A percentile compares a stretch with the other conserved stretches of the same genome.
Conservation (phyloP, 2,329 filamentous ascomycete species). For the Cadophora sp. region DNA sequence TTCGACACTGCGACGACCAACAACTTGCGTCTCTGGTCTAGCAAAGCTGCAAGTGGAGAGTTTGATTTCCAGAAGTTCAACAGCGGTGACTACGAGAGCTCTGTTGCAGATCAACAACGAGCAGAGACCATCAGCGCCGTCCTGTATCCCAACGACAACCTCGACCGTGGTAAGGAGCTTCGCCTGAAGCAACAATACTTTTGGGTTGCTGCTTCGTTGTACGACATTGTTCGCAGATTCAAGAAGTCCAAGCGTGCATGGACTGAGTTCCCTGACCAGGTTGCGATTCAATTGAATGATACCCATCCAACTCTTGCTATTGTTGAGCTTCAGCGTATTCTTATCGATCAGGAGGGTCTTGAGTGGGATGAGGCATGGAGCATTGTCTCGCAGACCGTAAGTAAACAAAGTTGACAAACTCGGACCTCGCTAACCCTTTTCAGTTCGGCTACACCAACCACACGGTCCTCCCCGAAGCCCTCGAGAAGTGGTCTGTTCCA, state of each 20-base stretch:
- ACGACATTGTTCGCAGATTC: slow-evolving; percentile 96
- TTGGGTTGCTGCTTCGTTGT: slow-evolving; percentile 96
- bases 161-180: slow-evolving; percentile 95
- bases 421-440: slow-evolving; percentile 19
- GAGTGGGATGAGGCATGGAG: slow-evolving; percentile 94
- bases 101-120: slow-evolving; percentile 95
- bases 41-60: slow-evolving; percentile 94
- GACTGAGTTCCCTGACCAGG: slow-evolving; percentile 91
- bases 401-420: slow-evolving; percentile 40
- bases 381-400: slow-evolving; percentile 73
- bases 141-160: slow-evolving; percentile 95
- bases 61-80: slow-evolving; percentile 99
- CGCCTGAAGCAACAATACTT: slow-evolving; percentile 99
- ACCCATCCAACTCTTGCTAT: slow-evolving; percentile 97
- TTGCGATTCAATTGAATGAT: slow-evolving; percentile 97
- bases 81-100: slow-evolving; percentile 93
- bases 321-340: slow-evolving; percentile 92
- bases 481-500: slow-evolving; percentile 98
- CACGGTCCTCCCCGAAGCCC: slow-evolving; percentile 92
- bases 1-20: slow-evolving; percentile 91
- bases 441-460: slow-evolving; percentile 97
- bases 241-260: slow-evolving; percentile 95
- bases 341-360: slow-evolving; percentile 87
- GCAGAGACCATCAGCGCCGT: slow-evolving; percentile 99
- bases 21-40: slow-evolving; percentile 96